A percentile compares a stretch with the other conserved stretches of the same genome.
Conservation (phyloP, 2,329 filamentous ascomycete genomes). For the Colletotrichum shisoi region DNA sequence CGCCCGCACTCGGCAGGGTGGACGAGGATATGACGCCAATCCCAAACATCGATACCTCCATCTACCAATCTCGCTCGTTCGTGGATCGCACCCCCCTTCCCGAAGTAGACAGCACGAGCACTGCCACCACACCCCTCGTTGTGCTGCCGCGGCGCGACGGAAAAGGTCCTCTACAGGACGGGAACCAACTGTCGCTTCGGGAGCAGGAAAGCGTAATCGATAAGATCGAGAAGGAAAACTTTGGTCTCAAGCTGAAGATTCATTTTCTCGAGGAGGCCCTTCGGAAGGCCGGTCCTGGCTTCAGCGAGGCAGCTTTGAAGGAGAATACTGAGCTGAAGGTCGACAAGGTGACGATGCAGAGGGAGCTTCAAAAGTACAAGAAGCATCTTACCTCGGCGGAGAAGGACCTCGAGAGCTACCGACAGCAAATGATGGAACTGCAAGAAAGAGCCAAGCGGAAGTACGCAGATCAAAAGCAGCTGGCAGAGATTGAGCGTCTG, state of each 20-base stretch:
- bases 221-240: constrained; percentile 98
- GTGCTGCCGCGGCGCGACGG: constrained; percentile 69
- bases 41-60: constrained; percentile 75
- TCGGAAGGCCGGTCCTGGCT: constrained; percentile 84
- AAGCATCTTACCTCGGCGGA: constrained; percentile 85
- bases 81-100: constrained; percentile 73
- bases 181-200: constrained; percentile 87
- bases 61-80: constrained; percentile 71
- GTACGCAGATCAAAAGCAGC: constrained; percentile 74
- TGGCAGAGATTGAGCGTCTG: constrained; percentile 66
- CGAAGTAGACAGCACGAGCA: constrained; percentile 79
- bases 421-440: constrained; percentile 80
- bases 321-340: constrained; percentile 98
- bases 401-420: constrained; percentile 83
- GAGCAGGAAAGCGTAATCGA: constrained; percentile 97
- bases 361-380: constrained; percentile 84
- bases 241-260: constrained; percentile 94
- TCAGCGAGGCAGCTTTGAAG: constrained; percentile 85
- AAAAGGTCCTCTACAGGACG: constrained; percentile 78
- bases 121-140: constrained; percentile 81
- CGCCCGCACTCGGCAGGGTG: constrained; percentile 73
- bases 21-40: constrained; percentile 78
- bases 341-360: constrained; percentile 86
- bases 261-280: constrained; percentile 94
- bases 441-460: constrained; percentile 82